Evolutionary conservation across 225 moss, liverwort and hornwort species (phyloP).

Genomic region (Sphagnum tenellum): DNA sequence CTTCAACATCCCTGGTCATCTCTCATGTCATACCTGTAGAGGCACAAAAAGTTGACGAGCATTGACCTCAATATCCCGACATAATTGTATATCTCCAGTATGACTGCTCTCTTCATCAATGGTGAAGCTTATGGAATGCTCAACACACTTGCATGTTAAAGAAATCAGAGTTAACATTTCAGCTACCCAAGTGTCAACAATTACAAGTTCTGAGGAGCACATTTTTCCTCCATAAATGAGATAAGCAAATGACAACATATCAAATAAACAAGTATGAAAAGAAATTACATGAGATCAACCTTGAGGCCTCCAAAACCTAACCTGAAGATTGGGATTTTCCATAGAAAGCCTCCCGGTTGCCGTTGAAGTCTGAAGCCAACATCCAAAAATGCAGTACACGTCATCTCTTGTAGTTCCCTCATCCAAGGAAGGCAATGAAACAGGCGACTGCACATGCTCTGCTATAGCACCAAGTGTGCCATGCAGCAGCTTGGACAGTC

Average conservation of each 20-base stretch:
- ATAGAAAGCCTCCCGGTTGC: slow-evolving; percentile 91
- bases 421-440: slow-evolving; percentile 15
- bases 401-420: slow-evolving; percentile 17
- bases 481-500: slow-evolving; percentile 72
- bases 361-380: slow-evolving; percentile 93
- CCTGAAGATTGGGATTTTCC: slow-evolving; percentile 99
- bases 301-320: slow-evolving; percentile 5
- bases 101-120: slow-evolving; percentile 21
- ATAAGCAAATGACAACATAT: slow-evolving; percentile 6
- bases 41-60: slow-evolving; percentile 77
- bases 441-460: slow-evolving; percentile 60
- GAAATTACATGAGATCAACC: too few species aligned
- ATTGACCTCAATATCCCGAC: slow-evolving; percentile 51
- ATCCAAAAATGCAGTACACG: slow-evolving; percentile 58
- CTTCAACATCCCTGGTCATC: too few species aligned
- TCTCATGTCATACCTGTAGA: slow-evolving; percentile 43
- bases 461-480: slow-evolving; percentile 67
- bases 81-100: slow-evolving; percentile 13
- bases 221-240: slow-evolving; percentile 4
- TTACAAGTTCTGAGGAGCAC: too few species aligned
- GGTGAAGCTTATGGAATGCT: slow-evolving; percentile 60
- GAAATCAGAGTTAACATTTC: neutral
- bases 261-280: neutral
- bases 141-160: slow-evolving; percentile 62
- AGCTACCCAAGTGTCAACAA: too few species aligned